Base-by-base conservation (phyloP, 2,329 filamentous ascomycete genomes). In the Colletotrichum navitas region DNA sequence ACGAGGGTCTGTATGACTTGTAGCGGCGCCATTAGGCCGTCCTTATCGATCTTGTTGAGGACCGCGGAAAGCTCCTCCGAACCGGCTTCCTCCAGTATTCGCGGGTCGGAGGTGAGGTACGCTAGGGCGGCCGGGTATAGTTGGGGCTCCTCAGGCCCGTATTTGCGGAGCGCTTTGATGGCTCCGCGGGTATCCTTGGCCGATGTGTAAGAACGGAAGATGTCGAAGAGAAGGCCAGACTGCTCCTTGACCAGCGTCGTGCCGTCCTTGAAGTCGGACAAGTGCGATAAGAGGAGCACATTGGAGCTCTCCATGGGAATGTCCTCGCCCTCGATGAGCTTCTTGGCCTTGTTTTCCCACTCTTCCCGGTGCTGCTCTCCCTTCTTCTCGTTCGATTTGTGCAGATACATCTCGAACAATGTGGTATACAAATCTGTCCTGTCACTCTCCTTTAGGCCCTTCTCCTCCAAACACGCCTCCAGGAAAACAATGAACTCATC, bases 361-460 rank as follows among this genome's bases (percentile, higher is more conserved):
- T 92, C 89, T 76, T 92, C 89, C 74, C 92, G 91, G 73, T 94
- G 82, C 79, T 80, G 81, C 58, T 86, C 85, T 12, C 91, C 91
- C 77, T 91, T 93, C 77, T 92, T 92, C 69, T 91, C 89, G 71
- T 91, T 92, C 29, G 95, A 93, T 76, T 94, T 96, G 80, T 97
- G 93, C 11, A 99, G 85, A 78, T 98, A 99, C 93, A 99, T 98
- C 81, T 99, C 97, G 78, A 99, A 98, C 18, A 99, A 81, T 0
- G 97, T 98, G 0, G 95, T 98, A 78, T 96, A 96, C 21, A 99
- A 86, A 80, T 99, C 97, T 1, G 92, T 89, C 74, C 91, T 93
- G 78, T 98, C 93, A 11, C 90, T 87, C 45, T 93, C 86, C 26
- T 90, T 90, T n/a, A 97, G 81, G 29, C 88, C 87, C 26, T 90